These are phyloP conservation scores for Macrophomina tecta DNA, from an alignment of 2,329 filamentous ascomycete species.

Conservation along the genomic window DNA sequence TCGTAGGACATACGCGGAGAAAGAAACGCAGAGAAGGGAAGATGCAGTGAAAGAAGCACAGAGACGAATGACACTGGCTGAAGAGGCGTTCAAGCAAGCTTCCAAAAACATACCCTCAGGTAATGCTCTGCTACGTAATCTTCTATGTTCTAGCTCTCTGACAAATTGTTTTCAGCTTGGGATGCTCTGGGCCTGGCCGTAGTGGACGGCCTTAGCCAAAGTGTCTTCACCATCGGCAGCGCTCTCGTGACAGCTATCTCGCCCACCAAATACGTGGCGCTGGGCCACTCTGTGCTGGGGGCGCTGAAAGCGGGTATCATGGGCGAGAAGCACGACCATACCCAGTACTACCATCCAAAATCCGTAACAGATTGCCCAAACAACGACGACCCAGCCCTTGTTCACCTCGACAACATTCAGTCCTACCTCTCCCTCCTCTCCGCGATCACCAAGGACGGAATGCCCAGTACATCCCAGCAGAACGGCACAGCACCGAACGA, in stretches of 20 bases:
- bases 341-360: background rate
- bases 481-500: background rate
- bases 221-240: constrained; percentile 7
- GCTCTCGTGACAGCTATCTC: constrained; percentile 14
- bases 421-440: background rate
- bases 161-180: background rate
- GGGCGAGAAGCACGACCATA: background rate
- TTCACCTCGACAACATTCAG: constrained; percentile 6
- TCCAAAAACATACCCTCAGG: constrained; percentile 11
- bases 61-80: constrained; percentile 8
- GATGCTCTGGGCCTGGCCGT: constrained; percentile 9
- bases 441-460: background rate
- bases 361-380: background rate
- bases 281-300: background rate
- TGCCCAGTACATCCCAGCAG: background rate
- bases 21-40: background rate
- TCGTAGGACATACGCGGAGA: background rate
- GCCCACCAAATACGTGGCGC: constrained; percentile 10
- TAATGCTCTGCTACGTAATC: background rate
- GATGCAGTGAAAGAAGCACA: constrained; percentile 3
- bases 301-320: background rate
- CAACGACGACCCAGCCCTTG: constrained; percentile 7
- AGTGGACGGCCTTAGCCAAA: constrained; percentile 11
- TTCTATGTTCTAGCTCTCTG: background rate
- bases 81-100: constrained; percentile 15